Percentiles rank a stretch among this genome's conserved stretches.
Evolutionary conservation across 371 early-diverging fungal genomes (phyloP).

Genomic region (Rhizopus arrhizus): DNA sequence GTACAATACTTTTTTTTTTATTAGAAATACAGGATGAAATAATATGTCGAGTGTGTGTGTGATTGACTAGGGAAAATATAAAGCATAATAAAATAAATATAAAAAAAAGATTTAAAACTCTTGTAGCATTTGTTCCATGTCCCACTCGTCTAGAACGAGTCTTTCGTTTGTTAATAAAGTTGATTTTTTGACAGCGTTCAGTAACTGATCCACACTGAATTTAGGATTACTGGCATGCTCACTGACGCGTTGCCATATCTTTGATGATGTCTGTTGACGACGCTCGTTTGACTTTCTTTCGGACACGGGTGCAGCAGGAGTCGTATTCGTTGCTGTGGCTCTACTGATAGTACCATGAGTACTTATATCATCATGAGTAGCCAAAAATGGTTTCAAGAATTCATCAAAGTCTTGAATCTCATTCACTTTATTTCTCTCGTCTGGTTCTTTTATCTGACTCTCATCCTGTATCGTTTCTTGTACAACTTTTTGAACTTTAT

Average conservation of each 20-base stretch:
- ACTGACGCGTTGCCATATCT: slow-evolving; percentile 11
- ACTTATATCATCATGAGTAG: not conserved
- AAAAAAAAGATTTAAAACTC: slow-evolving; percentile 8
- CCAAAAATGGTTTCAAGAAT: slow-evolving; percentile 7
- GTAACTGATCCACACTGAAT: slow-evolving; percentile 17
- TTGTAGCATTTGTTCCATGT: slow-evolving; percentile 28
- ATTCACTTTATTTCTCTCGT: not conserved
- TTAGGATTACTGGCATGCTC: slow-evolving; percentile 11
- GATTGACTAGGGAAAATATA: too few species aligned
- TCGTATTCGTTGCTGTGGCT: not conserved
- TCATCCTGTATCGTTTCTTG: not conserved
- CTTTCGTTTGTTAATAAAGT: slow-evolving; percentile 4
- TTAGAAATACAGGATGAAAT: too few species aligned
- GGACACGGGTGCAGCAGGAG: not conserved
- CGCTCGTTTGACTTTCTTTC: not conserved
- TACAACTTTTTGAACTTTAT: too few species aligned
- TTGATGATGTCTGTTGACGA: slow-evolving; percentile 1
- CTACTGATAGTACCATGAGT: not conserved
- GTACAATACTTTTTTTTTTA: too few species aligned
- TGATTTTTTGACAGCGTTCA: slow-evolving; percentile 13
- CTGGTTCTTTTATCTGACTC: not conserved
- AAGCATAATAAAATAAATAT: not conserved
- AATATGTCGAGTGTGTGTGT: too few species aligned
- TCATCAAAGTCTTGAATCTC: not conserved
- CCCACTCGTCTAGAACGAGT: slow-evolving; percentile 30